Evolutionary conservation across 495 filamentous ascomycete species (phyloP).

Genomic region (Jackrogersella multiformis): DNA sequence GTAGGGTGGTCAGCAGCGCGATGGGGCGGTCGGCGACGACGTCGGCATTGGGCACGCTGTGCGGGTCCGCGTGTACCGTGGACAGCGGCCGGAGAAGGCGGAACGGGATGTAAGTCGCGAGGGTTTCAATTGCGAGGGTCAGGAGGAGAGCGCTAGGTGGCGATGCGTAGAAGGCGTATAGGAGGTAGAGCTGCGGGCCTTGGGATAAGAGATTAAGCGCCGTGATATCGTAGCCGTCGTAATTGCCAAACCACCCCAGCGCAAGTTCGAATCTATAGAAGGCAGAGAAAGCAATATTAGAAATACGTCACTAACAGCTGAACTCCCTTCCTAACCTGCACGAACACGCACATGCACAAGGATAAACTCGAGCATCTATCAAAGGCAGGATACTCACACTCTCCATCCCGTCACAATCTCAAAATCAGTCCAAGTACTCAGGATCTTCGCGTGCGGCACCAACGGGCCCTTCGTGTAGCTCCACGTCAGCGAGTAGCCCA

Average conservation of each 20-base stretch:
- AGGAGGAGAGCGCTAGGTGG: slow-evolving; percentile 63
- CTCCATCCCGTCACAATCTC: slow-evolving; percentile 70
- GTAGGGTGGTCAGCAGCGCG: slow-evolving; percentile 67
- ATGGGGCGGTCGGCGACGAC: slow-evolving; percentile 74
- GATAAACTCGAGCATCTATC: background rate
- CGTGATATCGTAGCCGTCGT: slow-evolving; percentile 76
- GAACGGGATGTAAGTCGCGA: slow-evolving; percentile 75
- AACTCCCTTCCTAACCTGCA: background rate
- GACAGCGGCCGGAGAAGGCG: slow-evolving; percentile 71
- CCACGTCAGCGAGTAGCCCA: slow-evolving; percentile 65
- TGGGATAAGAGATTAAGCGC: slow-evolving; percentile 74
- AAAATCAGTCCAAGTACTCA: slow-evolving; percentile 70
- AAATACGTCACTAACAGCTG: slow-evolving; percentile 40
- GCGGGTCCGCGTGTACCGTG: slow-evolving; percentile 65
- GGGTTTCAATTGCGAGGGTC: slow-evolving; percentile 69
- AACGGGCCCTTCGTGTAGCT: slow-evolving; percentile 64
- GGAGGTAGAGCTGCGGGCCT: slow-evolving; percentile 73
- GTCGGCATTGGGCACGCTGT: slow-evolving; percentile 70
- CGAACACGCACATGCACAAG: no score
- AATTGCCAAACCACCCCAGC: slow-evolving; percentile 73
- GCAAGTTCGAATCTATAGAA: slow-evolving; percentile 68
- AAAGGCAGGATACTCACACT: slow-evolving; percentile 53
- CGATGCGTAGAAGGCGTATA: slow-evolving; percentile 77
- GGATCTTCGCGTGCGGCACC: slow-evolving; percentile 65
- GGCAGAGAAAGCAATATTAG: slow-evolving; percentile 32